Evolutionary conservation across 2,329 filamentous ascomycete species (phyloP).

Genomic region (Lasiodiplodia theobromae): DNA sequence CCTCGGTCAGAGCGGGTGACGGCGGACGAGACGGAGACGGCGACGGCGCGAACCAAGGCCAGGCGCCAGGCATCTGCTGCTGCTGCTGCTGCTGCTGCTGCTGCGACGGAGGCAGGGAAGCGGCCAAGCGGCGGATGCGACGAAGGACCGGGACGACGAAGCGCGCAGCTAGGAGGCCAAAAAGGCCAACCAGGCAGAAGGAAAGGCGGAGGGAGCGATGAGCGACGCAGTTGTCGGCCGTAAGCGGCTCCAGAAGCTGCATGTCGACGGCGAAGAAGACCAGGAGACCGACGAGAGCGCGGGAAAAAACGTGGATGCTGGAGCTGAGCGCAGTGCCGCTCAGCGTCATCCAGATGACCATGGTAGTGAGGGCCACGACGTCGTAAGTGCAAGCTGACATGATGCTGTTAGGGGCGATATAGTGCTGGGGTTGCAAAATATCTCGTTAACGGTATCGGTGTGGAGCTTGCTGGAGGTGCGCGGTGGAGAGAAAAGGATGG

Average conservation of each 20-base stretch:
- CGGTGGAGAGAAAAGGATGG: conserved; percentile 5
- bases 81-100: not conserved
- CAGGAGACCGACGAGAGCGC: not conserved
- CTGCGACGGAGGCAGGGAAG: not conserved
- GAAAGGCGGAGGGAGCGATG: not conserved
- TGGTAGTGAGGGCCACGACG: conserved; percentile 5
- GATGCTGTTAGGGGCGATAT: not conserved
- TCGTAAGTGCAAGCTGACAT: not conserved
- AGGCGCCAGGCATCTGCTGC: not conserved
- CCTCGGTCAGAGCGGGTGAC: not conserved
- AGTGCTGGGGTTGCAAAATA: conserved; percentile 6
- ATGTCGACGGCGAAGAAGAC: not conserved
- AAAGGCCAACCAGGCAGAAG: not conserved
- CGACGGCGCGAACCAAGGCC: not conserved
- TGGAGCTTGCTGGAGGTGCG: not conserved
- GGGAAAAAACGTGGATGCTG: not conserved
- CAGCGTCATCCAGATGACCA: conserved; percentile 7
- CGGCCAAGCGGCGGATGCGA: not conserved
- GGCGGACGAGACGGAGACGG: not conserved
- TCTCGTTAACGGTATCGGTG: not conserved
- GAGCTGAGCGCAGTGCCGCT: conserved; percentile 16
- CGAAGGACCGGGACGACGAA: not conserved
- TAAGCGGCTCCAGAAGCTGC: not conserved
- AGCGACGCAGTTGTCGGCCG: not conserved
- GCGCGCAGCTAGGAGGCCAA: not conserved